Evolutionary conservation across 305 asterid genomes (phyloP).

Genomic region (Fraxinus floribunda): DNA sequence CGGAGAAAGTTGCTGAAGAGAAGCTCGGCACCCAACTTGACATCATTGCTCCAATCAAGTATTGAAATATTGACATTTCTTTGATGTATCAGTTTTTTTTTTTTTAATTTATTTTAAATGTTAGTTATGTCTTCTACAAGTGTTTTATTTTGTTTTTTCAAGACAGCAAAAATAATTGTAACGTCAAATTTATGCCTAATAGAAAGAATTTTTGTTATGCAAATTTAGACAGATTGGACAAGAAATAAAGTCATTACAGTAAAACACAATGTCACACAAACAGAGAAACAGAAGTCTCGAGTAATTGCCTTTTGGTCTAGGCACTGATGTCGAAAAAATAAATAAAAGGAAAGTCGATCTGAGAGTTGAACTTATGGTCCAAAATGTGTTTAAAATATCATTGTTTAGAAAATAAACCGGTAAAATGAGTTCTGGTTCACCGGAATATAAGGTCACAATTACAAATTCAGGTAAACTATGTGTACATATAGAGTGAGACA

Average conservation of each 20-base stretch:
- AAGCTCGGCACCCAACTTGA: constrained; percentile 54
- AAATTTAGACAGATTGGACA: background rate
- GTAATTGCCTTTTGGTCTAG: background rate
- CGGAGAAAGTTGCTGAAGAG: constrained; percentile 50
- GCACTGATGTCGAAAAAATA: background rate
- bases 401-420: background rate
- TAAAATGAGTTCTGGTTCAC: background rate
- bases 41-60: constrained; percentile 42
- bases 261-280: background rate
- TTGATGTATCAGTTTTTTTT: constrained; percentile 8
- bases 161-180: background rate
- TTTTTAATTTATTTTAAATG: background rate
- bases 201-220: background rate
- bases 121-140: background rate
- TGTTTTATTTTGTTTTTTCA: background rate
- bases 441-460: background rate
- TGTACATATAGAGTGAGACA: background rate
- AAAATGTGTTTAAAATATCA: no score
- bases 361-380: background rate
- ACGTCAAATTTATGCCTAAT: background rate
- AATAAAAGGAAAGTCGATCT: background rate
- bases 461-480: background rate
- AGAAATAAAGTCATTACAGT: background rate
- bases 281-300: background rate
- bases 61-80: constrained; percentile 23